phyloP scores from a whole-genome alignment of 163 green algal genomes.

The Scenedesmus sp. region DNA sequence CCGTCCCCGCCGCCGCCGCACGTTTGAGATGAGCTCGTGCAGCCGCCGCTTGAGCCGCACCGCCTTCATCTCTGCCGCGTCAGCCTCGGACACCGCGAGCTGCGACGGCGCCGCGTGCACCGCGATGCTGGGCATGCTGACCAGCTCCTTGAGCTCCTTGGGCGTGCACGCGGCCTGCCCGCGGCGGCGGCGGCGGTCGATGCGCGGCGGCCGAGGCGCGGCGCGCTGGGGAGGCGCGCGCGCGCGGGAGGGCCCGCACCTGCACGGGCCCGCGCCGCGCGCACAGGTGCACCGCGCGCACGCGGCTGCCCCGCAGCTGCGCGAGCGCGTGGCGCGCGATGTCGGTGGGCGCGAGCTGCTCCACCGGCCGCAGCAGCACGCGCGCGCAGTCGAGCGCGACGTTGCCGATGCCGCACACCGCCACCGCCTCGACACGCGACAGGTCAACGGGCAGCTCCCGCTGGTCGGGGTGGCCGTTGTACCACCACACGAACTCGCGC shows the following conservation, averaged over 20 bases:
- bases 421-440: constrained; percentile 55
- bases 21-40: constrained; percentile 78
- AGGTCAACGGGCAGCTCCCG: constrained; percentile 69
- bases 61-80: constrained; percentile 56
- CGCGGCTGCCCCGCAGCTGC: constrained; percentile 61
- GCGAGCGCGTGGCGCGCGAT: constrained; percentile 79
- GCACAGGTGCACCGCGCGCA: constrained; percentile 83
- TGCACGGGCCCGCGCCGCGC: constrained; percentile 85
- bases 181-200: too few species aligned
- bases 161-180: constrained; percentile 87
- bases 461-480: constrained; percentile 94
- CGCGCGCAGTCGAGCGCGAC: constrained; percentile 95
- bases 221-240: too few species aligned
- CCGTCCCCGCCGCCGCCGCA: not conserved
- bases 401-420: constrained; percentile 88
- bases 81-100: constrained; percentile 48
- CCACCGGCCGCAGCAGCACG: constrained; percentile 77
- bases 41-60: constrained; percentile 75
- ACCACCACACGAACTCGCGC: constrained; percentile 98
- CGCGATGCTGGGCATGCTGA: constrained; percentile 63
- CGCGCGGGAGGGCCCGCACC: constrained; percentile 47
- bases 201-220: too few species aligned
- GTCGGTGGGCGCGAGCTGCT: constrained; percentile 82
- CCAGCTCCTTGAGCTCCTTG: constrained; percentile 96
- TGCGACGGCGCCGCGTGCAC: constrained; percentile 46